Base-by-base conservation (phyloP, 306 rosid species). In the Quercus ilex region DNA sequence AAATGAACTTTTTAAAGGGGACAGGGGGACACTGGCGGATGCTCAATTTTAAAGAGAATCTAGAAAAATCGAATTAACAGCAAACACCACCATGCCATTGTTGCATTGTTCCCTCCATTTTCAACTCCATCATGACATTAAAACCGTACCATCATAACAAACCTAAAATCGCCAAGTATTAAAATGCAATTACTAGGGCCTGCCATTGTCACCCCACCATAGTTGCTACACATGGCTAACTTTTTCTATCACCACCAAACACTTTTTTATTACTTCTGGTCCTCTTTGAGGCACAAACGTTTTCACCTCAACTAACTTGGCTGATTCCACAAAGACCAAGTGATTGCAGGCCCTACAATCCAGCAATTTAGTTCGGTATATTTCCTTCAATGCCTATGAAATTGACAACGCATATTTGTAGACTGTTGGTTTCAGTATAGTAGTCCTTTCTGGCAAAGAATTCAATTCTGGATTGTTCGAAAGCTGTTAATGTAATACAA, bases 391-490 rank as follows among this genome's bases (percentile, higher is more conserved):
- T 72, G 79, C 30, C 46, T 4, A 4, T 60, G 73, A 69, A 74
- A 57, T 57, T 25, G 79, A 76, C 84, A 56, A 46, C 25, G 67
- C 82, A 80, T 62, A 60, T 41, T 19, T 33, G 26, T 31, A 25
- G 75, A 63, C 2, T 43, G 17, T 31, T 57, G 41, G n/a, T 41
- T 73, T n/a, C 21, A 46, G 53, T 20, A 55, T 23, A 59, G 14
- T 12, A 18, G 74, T 70, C 69, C 74, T 56, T 81, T 75, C 52
- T 77, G 82, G 43, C 77, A 75, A 63, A 55, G 60, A 70, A 74
- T 55, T 71, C 49, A 43, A 46, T 75, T 51, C 63, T n/a, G 55
- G 35, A 15, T 65, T 6, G 10, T 31, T 14, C 20, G 53, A 30
- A 30, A 73, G 63, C 25, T 43, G 31, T 8, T 7, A 38, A 38